Conservation (phyloP, 805 yeast species). For the Candida coquimbonensis region DNA sequence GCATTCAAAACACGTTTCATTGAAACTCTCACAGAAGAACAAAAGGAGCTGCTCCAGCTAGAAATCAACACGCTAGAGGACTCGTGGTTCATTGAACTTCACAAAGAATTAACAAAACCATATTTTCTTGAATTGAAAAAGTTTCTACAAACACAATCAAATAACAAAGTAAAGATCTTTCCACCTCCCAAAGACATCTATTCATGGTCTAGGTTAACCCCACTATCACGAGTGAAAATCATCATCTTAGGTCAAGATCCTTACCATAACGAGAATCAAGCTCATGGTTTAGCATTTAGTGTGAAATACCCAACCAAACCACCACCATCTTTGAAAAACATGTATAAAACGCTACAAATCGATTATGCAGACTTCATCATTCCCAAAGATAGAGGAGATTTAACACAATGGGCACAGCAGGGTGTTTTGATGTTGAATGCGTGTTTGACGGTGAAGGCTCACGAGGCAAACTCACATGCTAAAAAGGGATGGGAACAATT, state of each 20-base stretch:
- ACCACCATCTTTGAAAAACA: constrained; percentile 84
- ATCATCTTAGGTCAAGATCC: constrained; percentile 94
- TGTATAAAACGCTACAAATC: constrained; percentile 69
- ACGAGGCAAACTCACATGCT: constrained; percentile 89
- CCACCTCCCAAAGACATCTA: constrained; percentile 77
- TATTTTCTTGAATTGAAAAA: constrained; percentile 70
- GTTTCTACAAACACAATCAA: constrained; percentile 46
- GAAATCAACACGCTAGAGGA: constrained; percentile 69
- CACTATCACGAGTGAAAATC: constrained; percentile 65
- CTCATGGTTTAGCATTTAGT: constrained; percentile 94
- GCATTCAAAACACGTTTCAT: constrained; percentile 10
- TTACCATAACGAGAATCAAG: constrained; percentile 87
- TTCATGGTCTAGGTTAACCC: constrained; percentile 88
- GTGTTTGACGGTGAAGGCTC: constrained; percentile 85
- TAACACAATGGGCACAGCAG: constrained; percentile 77
- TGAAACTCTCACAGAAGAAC: constrained; percentile 28
- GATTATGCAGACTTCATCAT: constrained; percentile 66
- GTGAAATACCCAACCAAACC: constrained; percentile 79
- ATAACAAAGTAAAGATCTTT: constrained; percentile 49
- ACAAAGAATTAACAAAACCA: constrained; percentile 72
- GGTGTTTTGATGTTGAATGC: constrained; percentile 89
- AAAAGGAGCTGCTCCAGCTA: constrained; percentile 43
- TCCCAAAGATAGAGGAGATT: constrained; percentile 44
- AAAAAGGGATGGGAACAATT: constrained; percentile 88
- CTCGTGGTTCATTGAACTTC: constrained; percentile 70